These are phyloP conservation scores for Acarospora socialis DNA, from an alignment of 2,329 filamentous ascomycete genomes.

Conservation along the genomic window DNA sequence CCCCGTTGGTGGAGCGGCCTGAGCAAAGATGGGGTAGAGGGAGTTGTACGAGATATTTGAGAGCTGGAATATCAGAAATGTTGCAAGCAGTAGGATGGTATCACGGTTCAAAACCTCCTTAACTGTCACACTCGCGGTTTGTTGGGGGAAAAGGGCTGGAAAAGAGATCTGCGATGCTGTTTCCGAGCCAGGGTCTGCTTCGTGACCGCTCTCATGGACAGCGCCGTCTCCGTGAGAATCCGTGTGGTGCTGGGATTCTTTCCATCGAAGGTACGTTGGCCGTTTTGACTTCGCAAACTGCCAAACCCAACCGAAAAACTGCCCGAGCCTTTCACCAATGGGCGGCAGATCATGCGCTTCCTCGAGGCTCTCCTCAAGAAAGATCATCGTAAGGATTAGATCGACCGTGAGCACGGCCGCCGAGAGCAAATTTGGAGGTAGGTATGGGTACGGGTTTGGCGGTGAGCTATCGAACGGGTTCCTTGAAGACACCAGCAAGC, in stretches of 20 bases:
- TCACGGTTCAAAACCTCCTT: slow-evolving; percentile 61
- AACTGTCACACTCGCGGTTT: slow-evolving; percentile 34
- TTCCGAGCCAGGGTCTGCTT: slow-evolving; percentile 29
- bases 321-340: slow-evolving; percentile 42
- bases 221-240: slow-evolving; percentile 6
- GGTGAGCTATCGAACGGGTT: slow-evolving; percentile 39
- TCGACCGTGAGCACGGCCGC: slow-evolving; percentile 58
- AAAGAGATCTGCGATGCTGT: slow-evolving; percentile 18
- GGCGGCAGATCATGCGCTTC: slow-evolving; percentile 47
- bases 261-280: slow-evolving; percentile 43
- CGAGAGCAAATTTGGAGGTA: slow-evolving; percentile 69
- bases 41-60: slow-evolving; percentile 93
- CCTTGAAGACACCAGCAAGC: slow-evolving; percentile 56
- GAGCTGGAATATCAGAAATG: slow-evolving; percentile 86
- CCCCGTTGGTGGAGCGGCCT: slow-evolving; percentile 59
- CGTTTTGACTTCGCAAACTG: slow-evolving; percentile 45
- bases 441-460: slow-evolving; percentile 58
- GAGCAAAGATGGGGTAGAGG: slow-evolving; percentile 83
- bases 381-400: slow-evolving; percentile 59
- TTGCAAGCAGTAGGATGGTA: slow-evolving; percentile 65
- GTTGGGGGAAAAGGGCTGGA: slow-evolving; percentile 30
- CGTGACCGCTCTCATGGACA: slow-evolving; percentile 25
- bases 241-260: slow-evolving; percentile 6
- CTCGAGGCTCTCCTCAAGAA: slow-evolving; percentile 76
- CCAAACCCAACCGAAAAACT: slow-evolving; percentile 54